Evolutionary conservation across 2,329 filamentous ascomycete genomes (phyloP), one percentile per base, ranked within the genome.

Genomic region (Aspergillus vadensis): DNA sequence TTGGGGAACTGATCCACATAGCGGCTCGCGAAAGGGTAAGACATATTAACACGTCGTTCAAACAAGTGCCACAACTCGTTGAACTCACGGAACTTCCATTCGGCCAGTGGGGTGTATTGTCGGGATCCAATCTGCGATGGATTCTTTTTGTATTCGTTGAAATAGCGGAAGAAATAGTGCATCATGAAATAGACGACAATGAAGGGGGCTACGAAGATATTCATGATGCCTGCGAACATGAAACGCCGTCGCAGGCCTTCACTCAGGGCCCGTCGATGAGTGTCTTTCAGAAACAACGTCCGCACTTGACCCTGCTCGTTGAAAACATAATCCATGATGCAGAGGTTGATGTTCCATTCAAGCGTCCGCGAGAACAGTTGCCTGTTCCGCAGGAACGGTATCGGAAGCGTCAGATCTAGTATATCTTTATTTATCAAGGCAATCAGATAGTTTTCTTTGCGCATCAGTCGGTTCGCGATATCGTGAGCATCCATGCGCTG

Each of bases 51-150:
- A 19, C 95, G 88, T 65, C 94, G 91, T 62, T 92, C 86, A 70
- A 98, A 99, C 2, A 98, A 83, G 75, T 99, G 95, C 59, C 90
- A 89, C 1, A 99, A 83, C 75, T 99, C 95, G 70, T 99, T 99
- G 83, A 98, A 99, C 74, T 98, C 94, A 51, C 95, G 89, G 65
- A 99, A 97, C 70, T 97, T 98, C 95, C 95, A 99, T 74, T 97
- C 91, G 0, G 95, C 95, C 54, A 97, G 85, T 1, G 92, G 91
- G 0, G 94, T 98, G 73, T 97, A 99, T 66, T 92, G 89, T 43
- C 95, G 88, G 15, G 92, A 89, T n/a, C 91, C 90, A 39, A 97
- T 85, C 64, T 92, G 88, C 0, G 91, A 88, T 0, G 92, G 94
- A 64, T 97, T 96, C 71, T 93, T 96, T 77, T 97, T 92, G 72